phyloP scores from a whole-genome alignment of 2,329 filamentous ascomycete species.

The Xylaria sp. region DNA sequence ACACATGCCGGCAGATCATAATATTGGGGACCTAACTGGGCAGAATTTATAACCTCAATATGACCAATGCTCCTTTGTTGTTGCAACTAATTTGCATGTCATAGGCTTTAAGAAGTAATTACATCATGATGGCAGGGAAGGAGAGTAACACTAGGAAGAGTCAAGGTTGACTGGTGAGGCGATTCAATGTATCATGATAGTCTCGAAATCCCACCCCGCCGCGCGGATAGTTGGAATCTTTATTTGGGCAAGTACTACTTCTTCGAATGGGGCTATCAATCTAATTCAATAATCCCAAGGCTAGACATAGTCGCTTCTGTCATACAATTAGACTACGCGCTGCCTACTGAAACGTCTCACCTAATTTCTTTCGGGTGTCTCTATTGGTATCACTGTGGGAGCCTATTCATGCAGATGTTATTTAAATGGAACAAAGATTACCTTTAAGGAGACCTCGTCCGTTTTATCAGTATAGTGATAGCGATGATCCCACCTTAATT shows the following conservation, averaged over 20 bases:
- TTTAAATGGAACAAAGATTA: not conserved
- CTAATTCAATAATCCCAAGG: not conserved
- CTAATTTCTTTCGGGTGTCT: not conserved
- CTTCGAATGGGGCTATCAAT: not conserved
- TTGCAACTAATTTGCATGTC: not conserved
- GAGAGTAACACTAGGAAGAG: not conserved
- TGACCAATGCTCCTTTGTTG: not conserved
- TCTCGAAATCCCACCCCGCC: not conserved
- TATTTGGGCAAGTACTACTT: not conserved
- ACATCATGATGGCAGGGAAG: not conserved
- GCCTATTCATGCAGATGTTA: too few species aligned
- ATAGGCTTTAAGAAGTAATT: not conserved
- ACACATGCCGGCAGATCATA: too few species aligned
- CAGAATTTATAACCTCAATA: not conserved
- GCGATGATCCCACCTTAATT: not conserved
- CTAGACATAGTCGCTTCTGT: not conserved
- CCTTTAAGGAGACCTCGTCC: not conserved
- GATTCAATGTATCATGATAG: not conserved
- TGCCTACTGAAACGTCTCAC: constrained; percentile 19
- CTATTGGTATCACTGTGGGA: not conserved
- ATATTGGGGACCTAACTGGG: not conserved
- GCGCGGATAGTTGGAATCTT: not conserved
- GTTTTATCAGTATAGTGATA: not conserved
- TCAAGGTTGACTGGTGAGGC: not conserved
- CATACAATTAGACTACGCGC: not conserved